Percentiles rank a stretch among this genome's conserved stretches.
Conservation (phyloP, 495 filamentous ascomycete species). For the Podospora anserina region DNA sequence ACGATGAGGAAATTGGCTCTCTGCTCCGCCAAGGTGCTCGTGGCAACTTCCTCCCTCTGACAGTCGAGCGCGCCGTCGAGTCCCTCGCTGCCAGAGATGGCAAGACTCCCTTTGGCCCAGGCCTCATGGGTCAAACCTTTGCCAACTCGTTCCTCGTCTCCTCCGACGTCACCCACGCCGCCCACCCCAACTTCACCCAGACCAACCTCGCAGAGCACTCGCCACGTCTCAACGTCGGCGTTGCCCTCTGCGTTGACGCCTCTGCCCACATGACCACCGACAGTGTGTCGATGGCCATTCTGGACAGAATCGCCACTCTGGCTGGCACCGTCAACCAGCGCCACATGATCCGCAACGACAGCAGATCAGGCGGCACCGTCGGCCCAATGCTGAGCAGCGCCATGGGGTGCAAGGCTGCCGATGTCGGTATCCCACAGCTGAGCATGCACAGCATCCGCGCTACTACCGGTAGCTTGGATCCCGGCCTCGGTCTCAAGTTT, state of each 20-base stretch:
- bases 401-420: conserved; percentile 81
- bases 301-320: conserved; percentile 70
- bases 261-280: conserved; percentile 95
- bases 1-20: conserved; percentile 94
- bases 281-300: conserved; percentile 69
- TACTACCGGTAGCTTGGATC: conserved; percentile 81
- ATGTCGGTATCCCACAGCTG: conserved; percentile 87
- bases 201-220: conserved; percentile 81
- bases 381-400: conserved; percentile 81
- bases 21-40: conserved; percentile 84
- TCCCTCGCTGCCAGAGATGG: conserved; percentile 45
- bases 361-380: conserved; percentile 85
- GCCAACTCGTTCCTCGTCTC: conserved; percentile 92
- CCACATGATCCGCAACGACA: conserved; percentile 94
- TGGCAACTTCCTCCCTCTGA: conserved; percentile 78
- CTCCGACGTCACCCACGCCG: conserved; percentile 89
- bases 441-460: conserved; percentile 95
- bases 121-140: conserved; percentile 75
- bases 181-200: conserved; percentile 86
- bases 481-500: conserved; percentile 80
- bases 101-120: conserved; percentile 51
- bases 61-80: conserved; percentile 78
- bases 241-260: conserved; percentile 78
- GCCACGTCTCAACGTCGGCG: conserved; percentile 84
- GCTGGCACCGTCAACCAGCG: conserved; percentile 69